phyloP scores from a whole-genome alignment of 257 asterid genomes.

The Nicotiana benthamiana region DNA sequence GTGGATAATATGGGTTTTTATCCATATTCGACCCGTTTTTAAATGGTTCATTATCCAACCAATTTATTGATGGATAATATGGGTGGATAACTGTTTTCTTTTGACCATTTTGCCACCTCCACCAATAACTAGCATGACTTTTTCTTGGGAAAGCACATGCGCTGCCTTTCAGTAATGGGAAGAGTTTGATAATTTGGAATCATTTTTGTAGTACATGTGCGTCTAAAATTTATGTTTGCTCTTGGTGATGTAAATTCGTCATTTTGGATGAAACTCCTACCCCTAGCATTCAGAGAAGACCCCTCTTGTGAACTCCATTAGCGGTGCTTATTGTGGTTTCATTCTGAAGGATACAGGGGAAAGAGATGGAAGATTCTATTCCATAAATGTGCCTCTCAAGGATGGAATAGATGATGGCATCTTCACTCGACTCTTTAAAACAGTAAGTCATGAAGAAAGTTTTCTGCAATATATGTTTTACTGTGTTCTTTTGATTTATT shows the following conservation, averaged over 20 bases:
- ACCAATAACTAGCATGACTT: neutral
- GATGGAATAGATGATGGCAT: constrained; percentile 93
- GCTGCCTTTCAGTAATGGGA: neutral
- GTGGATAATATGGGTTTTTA: too few species aligned
- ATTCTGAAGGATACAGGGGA: constrained; percentile 90
- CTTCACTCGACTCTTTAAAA: constrained; percentile 79
- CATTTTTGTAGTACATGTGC: neutral
- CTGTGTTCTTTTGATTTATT: neutral
- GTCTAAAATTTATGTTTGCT: neutral
- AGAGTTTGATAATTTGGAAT: neutral
- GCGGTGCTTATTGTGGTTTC: constrained; percentile 18
- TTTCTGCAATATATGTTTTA: neutral
- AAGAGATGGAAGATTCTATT: constrained; percentile 86
- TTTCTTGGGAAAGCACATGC: neutral
- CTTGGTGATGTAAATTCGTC: neutral
- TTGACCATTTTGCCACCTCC: too few species aligned
- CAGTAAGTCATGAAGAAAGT: constrained; percentile 33
- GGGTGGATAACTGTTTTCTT: too few species aligned
- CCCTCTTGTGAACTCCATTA: constrained; percentile 1
- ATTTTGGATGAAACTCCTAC: neutral
- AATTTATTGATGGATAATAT: too few species aligned
- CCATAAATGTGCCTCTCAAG: constrained; percentile 94
- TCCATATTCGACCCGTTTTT: too few species aligned
- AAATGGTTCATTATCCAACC: too few species aligned
- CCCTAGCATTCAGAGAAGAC: neutral